phyloP scores from a whole-genome alignment of 805 yeast genomes.

The Teunomyces atbi region DNA sequence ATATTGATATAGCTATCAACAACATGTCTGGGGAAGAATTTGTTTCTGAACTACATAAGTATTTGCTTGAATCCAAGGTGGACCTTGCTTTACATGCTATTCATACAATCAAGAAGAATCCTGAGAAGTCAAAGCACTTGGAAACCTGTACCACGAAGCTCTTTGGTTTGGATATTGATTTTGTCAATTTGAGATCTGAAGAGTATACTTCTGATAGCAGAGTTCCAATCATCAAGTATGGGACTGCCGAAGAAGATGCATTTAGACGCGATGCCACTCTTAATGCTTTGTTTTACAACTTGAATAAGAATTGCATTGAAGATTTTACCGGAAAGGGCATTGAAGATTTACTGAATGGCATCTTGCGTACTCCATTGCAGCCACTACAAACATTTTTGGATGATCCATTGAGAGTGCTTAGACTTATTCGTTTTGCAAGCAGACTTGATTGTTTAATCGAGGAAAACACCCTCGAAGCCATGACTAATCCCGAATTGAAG shows the following conservation, averaged over 20 bases:
- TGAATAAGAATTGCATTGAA: slow-evolving; percentile 66
- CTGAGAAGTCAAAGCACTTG: slow-evolving; percentile 92
- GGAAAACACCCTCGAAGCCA: slow-evolving; percentile 54
- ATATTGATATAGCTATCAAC: slow-evolving; percentile 89
- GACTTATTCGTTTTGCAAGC: slow-evolving; percentile 84
- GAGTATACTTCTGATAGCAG: slow-evolving; percentile 79
- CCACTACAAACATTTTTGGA: slow-evolving; percentile 86
- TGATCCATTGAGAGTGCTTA: slow-evolving; percentile 87
- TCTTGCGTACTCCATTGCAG: slow-evolving; percentile 83
- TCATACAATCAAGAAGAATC: slow-evolving; percentile 87
- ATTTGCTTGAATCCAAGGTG: slow-evolving; percentile 28
- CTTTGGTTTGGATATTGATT: slow-evolving; percentile 83
- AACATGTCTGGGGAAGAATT: slow-evolving; percentile 81
- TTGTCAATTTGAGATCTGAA: slow-evolving; percentile 88
- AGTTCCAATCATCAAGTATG: slow-evolving; percentile 80
- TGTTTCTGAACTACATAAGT: slow-evolving; percentile 64
- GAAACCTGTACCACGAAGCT: slow-evolving; percentile 94
- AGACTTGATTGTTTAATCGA: slow-evolving; percentile 71
- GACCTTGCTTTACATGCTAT: slow-evolving; percentile 40
- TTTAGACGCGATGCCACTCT: slow-evolving; percentile 91
- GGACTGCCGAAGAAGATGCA: slow-evolving; percentile 92
- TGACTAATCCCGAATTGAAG: slow-evolving; percentile 60
- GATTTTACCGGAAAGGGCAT: slow-evolving; percentile 82
- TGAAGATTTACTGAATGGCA: slow-evolving; percentile 63
- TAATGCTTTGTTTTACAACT: slow-evolving; percentile 87